These are phyloP conservation scores for Royoungia palumana DNA, from an alignment of 768 basidiomycete species.

Conservation along the genomic window DNA sequence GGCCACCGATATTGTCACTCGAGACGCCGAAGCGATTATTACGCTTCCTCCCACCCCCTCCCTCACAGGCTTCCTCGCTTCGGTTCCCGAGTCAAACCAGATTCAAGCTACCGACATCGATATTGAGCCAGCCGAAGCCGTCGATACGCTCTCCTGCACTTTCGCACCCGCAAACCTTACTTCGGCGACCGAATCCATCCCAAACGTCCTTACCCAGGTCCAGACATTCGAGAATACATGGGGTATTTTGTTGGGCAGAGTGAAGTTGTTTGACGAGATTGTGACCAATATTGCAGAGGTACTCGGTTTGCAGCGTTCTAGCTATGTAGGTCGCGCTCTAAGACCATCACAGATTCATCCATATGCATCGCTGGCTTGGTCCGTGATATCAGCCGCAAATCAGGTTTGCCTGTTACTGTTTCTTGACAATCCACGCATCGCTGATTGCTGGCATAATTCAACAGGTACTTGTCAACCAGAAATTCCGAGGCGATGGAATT, in stretches of 20 bases:
- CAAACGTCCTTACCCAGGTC: not conserved
- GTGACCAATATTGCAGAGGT: conserved; percentile 16
- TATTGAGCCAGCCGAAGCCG: not conserved
- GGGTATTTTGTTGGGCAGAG: conserved; percentile 9
- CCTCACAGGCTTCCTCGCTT: too few relatives aligned
- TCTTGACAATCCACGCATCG: not conserved
- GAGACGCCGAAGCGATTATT: too few relatives aligned
- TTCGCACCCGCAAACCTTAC: not conserved
- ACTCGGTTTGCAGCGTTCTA: not conserved
- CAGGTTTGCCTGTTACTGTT: conserved; percentile 5
- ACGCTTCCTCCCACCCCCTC: too few relatives aligned
- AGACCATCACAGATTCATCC: conserved; percentile 13
- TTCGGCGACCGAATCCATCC: not conserved
- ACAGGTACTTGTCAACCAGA: conserved; percentile 19
- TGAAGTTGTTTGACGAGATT: conserved; percentile 12
- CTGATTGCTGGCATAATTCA: not conserved
- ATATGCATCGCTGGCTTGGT: conserved; percentile 18
- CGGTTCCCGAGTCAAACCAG: too few relatives aligned
- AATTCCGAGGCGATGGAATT: conserved; percentile 12
- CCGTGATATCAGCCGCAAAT: conserved; percentile 21
- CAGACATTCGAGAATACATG: conserved; percentile 20
- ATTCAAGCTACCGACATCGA: conserved; percentile 8
- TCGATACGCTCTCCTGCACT: not conserved
- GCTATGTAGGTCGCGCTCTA: not conserved
- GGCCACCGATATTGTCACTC: conserved; percentile 13